Percentiles rank a stretch among this genome's conserved stretches.
phyloP scores from a whole-genome alignment of 1,284 basidiomycete genomes.

The Sporisorium scitamineum region DNA sequence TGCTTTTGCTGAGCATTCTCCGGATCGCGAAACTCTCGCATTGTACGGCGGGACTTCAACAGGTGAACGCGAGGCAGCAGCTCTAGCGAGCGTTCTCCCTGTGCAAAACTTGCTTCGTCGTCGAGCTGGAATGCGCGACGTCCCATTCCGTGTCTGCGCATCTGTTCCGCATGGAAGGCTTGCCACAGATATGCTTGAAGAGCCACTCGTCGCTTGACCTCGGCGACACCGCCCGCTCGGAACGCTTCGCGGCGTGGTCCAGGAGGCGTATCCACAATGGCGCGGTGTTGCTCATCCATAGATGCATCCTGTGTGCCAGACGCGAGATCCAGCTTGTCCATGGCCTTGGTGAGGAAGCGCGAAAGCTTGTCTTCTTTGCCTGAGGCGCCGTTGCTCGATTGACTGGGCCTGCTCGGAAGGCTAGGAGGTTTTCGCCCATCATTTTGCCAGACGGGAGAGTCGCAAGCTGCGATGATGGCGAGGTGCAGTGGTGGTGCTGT shows the following conservation, averaged over 20 bases:
- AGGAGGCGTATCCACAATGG: conserved; percentile 36
- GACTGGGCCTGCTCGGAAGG: conserved; percentile 2
- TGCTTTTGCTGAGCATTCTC: conserved; percentile 53
- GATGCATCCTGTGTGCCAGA: background rate
- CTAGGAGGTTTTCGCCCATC: conserved; percentile 15
- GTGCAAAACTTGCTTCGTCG: conserved; percentile 13
- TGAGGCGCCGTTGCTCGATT: background rate
- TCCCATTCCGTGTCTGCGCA: conserved; percentile 52
- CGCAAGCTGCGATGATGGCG: conserved; percentile 36
- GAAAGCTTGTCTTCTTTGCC: conserved; percentile 16
- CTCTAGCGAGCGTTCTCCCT: conserved; percentile 15
- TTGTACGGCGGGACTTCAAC: conserved; percentile 35
- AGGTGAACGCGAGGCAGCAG: conserved; percentile 43
- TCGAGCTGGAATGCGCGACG: conserved; percentile 51
- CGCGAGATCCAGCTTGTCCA: conserved; percentile 24
- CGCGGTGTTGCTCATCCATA: conserved; percentile 15
- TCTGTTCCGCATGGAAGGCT: conserved; percentile 57
- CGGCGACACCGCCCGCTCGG: conserved; percentile 24
- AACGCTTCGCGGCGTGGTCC: conserved; percentile 28
- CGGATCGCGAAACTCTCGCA: conserved; percentile 46
- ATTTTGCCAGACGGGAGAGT: conserved; percentile 41
- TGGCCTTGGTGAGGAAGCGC: conserved; percentile 26
- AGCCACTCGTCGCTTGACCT: conserved; percentile 44
- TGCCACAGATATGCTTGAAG: conserved; percentile 58
- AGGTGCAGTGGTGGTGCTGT: conserved; percentile 37